Conservation (phyloP, 176 grass and related monocot genomes). For the Saccharum spontaneum region DNA sequence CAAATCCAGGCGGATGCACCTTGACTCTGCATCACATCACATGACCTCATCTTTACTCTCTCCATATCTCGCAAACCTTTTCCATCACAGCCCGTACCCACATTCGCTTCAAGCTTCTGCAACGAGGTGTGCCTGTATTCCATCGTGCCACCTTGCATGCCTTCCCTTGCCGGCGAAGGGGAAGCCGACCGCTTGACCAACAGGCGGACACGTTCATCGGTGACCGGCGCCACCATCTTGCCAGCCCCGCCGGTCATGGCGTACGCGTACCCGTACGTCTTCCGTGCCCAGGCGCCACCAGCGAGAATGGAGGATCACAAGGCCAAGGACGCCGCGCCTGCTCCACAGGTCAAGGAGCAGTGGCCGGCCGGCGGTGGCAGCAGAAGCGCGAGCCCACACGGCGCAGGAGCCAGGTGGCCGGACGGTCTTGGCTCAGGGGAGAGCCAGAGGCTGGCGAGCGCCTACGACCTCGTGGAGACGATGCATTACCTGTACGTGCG, state of each 20-base stretch:
- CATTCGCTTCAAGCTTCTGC: slow-evolving; percentile 39
- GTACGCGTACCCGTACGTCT: slow-evolving; percentile 58
- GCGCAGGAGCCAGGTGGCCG: slow-evolving; percentile 11
- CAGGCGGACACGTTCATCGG: slow-evolving; percentile 3
- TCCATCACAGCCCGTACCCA: slow-evolving; percentile 3
- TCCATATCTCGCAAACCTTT: slow-evolving; percentile 11
- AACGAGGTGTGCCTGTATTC: slow-evolving; percentile 30
- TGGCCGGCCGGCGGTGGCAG: slow-evolving; percentile 38
- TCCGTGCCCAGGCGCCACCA: slow-evolving; percentile 51
- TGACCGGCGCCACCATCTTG: background rate
- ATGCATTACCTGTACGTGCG: slow-evolving; percentile 83
- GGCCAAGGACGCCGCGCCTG: slow-evolving; percentile 38
- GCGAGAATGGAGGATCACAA: slow-evolving; percentile 49
- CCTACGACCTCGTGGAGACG: slow-evolving; percentile 80
- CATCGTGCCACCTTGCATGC: slow-evolving; percentile 31
- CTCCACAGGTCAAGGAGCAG: slow-evolving; percentile 36
- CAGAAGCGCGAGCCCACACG: background rate
- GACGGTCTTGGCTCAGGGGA: slow-evolving; percentile 35
- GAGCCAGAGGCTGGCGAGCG: slow-evolving; percentile 58
- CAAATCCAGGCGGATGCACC: slow-evolving; percentile 18
- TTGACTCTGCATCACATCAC: slow-evolving; percentile 13
- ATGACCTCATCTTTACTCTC: slow-evolving; percentile 54
- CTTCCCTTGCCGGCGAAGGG: slow-evolving; percentile 51
- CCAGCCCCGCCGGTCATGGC: slow-evolving; percentile 42
- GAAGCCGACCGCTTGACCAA: slow-evolving; percentile 26